These are phyloP conservation scores for Thalassiosira allenii DNA, from an alignment of 352 stramenopile species.

Conservation along the genomic window DNA sequence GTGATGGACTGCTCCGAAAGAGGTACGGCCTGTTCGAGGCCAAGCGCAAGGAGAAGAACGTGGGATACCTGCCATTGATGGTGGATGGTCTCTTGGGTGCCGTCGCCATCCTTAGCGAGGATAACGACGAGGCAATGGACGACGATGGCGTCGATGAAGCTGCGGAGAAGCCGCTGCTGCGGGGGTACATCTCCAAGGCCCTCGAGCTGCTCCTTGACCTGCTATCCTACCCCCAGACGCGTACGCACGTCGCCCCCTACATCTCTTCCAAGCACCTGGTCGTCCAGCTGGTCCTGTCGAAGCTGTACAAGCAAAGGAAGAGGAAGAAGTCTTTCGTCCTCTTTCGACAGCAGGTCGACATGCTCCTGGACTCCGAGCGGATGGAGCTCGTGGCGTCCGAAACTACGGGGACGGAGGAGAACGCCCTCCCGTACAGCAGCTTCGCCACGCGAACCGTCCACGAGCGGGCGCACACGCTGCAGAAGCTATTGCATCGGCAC, in stretches of 20 bases:
- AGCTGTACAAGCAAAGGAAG: no score
- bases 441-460: constrained; percentile 51
- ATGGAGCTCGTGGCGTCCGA: constrained; percentile 29
- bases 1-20: constrained; percentile 50
- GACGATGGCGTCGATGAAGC: neutral
- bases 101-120: constrained; percentile 5
- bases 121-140: constrained; percentile 19
- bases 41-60: constrained; percentile 28
- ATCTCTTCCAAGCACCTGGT: constrained; percentile 36
- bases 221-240: constrained; percentile 44
- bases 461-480: constrained; percentile 67
- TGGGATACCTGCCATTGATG: constrained; percentile 47
- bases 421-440: constrained; percentile 37
- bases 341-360: constrained; percentile 65
- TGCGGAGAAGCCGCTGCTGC: no score
- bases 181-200: constrained; percentile 35
- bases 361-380: constrained; percentile 52
- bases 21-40: constrained; percentile 38
- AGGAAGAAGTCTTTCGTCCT: constrained; percentile 36
- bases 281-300: constrained; percentile 31
- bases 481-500: constrained; percentile 80
- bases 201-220: constrained; percentile 54
- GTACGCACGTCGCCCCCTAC: constrained; percentile 36
- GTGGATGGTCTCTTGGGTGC: constrained; percentile 56
- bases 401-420: constrained; percentile 30